phyloP scores from a whole-genome alignment of 352 stramenopile species.

The Thalassiosira allenii region DNA sequence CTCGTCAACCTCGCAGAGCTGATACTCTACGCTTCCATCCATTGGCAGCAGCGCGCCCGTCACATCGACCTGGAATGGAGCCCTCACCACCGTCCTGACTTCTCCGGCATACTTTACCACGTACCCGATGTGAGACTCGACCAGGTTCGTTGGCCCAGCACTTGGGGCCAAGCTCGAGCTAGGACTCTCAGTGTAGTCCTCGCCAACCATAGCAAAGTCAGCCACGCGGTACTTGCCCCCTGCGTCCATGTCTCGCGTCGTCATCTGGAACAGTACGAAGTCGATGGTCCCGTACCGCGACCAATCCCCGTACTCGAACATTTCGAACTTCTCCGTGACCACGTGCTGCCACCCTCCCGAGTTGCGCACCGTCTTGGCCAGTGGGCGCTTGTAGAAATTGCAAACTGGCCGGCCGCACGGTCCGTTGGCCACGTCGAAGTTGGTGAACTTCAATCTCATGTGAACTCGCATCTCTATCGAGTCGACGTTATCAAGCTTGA shows the following conservation, averaged over 20 bases:
- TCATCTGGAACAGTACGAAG: slow-evolving; percentile 41
- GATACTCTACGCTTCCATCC: slow-evolving; percentile 14
- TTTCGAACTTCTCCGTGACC: slow-evolving; percentile 32
- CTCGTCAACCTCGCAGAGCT: slow-evolving; percentile 29
- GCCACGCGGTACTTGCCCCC: slow-evolving; percentile 17
- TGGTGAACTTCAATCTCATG: slow-evolving; percentile 25
- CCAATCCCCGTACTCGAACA: slow-evolving; percentile 46
- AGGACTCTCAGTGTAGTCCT: slow-evolving; percentile 16
- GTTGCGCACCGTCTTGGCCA: neutral
- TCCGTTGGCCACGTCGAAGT: slow-evolving; percentile 28
- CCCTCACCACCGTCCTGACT: slow-evolving; percentile 23
- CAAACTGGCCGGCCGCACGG: slow-evolving; percentile 7
- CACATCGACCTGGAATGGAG: slow-evolving; percentile 31
- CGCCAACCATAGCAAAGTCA: slow-evolving; percentile 19
- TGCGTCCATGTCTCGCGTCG: slow-evolving; percentile 11
- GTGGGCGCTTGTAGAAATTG: slow-evolving; percentile 21
- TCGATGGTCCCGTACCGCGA: slow-evolving; percentile 6
- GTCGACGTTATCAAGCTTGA: slow-evolving; percentile 13
- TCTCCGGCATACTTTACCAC: slow-evolving; percentile 34
- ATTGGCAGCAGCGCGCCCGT: slow-evolving; percentile 33
- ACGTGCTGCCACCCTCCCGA: slow-evolving; percentile 41
- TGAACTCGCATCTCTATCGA: slow-evolving; percentile 12
- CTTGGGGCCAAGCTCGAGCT: neutral
- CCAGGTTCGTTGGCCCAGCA: slow-evolving; percentile 10
- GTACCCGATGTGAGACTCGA: slow-evolving; percentile 20